Percentiles rank a stretch among this genome's conserved stretches.
These are phyloP conservation scores for Pueraria montana DNA, from an alignment of 306 rosid species.

Conservation along the genomic window DNA sequence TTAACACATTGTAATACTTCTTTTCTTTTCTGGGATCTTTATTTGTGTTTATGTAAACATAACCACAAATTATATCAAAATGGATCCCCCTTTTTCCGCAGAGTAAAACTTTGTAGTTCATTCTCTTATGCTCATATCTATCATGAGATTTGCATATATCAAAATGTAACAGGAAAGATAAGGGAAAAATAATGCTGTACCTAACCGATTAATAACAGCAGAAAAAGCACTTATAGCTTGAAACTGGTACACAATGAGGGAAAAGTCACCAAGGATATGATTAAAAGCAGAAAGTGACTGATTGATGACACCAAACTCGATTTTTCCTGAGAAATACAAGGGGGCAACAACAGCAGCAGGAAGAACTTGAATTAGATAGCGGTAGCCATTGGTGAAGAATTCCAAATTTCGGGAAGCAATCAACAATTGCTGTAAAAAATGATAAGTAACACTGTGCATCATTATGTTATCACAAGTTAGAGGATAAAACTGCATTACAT, in stretches of 20 bases:
- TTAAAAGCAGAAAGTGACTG: slow-evolving; percentile 97
- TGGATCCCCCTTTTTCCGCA: slow-evolving; percentile 5
- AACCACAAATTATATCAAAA: slow-evolving; percentile 28
- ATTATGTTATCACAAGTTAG: slow-evolving; percentile 12
- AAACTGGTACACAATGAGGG: slow-evolving; percentile 92
- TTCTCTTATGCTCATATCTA: slow-evolving; percentile 29
- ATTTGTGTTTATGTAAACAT: background rate
- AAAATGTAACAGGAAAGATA: slow-evolving; percentile 32
- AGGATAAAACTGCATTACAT: slow-evolving; percentile 17
- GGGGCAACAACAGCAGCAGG: slow-evolving; percentile 99
- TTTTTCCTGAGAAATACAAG: slow-evolving; percentile 94
- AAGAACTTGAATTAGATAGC: slow-evolving; percentile 92
- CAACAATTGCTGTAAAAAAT: slow-evolving; percentile 74
- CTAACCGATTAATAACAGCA: slow-evolving; percentile 95
- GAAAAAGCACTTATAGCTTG: slow-evolving; percentile 97
- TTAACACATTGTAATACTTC: background rate
- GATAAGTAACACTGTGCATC: slow-evolving; percentile 16
- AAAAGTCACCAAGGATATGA: slow-evolving; percentile 93
- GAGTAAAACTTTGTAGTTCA: slow-evolving; percentile 23
- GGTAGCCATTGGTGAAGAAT: slow-evolving; percentile 94
- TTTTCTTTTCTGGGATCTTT: background rate
- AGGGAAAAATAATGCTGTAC: slow-evolving; percentile 55
- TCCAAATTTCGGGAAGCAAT: slow-evolving; percentile 95
- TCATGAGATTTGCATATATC: slow-evolving; percentile 14
- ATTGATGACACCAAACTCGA: slow-evolving; percentile 97